phyloP scores from a whole-genome alignment of 495 filamentous ascomycete species.

The Penicillium malachiteum region DNA sequence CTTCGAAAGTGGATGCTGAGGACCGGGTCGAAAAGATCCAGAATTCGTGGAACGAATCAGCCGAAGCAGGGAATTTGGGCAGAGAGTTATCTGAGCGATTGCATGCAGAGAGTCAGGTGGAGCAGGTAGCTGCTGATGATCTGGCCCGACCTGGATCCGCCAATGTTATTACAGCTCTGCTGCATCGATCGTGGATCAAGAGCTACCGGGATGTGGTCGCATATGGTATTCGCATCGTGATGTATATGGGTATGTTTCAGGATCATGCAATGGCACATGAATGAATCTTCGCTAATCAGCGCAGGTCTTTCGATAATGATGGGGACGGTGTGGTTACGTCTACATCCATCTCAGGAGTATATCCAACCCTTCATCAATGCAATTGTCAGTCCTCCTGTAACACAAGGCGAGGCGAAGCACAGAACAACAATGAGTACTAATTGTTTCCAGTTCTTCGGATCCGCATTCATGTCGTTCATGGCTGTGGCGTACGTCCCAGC shows the following conservation, averaged over 20 bases:
- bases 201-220: constrained; percentile 77
- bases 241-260: constrained; percentile 65
- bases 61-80: constrained; percentile 9
- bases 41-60: constrained; percentile 29
- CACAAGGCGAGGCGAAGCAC: constrained; percentile 9
- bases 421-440: background rate
- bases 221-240: constrained; percentile 76
- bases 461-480: constrained; percentile 91
- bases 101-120: constrained; percentile 15
- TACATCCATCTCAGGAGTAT: constrained; percentile 59
- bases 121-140: constrained; percentile 16
- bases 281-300: constrained; percentile 5
- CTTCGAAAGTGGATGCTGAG: constrained; percentile 39
- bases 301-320: constrained; percentile 74
- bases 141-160: constrained; percentile 21
- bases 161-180: constrained; percentile 48
- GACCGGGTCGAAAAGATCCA: constrained; percentile 31
- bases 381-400: constrained; percentile 44
- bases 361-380: constrained; percentile 80
- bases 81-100: constrained; percentile 12
- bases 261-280: background rate
- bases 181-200: constrained; percentile 76
- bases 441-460: constrained; percentile 61
- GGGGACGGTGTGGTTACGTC: constrained; percentile 79
- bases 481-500: constrained; percentile 79